These are phyloP conservation scores for Botrytis sinoallii DNA, from an alignment of 2,329 filamentous ascomycete species.

Conservation along the genomic window DNA sequence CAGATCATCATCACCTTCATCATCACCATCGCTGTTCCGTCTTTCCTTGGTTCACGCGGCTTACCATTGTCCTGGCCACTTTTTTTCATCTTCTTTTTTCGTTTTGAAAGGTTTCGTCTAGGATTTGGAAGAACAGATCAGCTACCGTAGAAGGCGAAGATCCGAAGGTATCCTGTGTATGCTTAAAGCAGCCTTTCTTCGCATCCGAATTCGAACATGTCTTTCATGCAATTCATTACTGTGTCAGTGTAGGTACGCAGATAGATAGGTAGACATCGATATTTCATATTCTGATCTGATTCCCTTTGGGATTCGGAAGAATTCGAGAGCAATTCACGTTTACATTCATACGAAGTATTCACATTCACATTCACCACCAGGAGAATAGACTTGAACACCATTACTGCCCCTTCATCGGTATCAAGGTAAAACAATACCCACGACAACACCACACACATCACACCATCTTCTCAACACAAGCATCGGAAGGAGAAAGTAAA, in stretches of 20 bases:
- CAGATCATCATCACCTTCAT: not conserved
- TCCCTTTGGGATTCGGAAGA: not conserved
- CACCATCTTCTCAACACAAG: not conserved
- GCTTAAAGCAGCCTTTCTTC: not conserved
- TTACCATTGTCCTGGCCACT: conserved; percentile 1
- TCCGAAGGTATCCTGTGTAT: not conserved
- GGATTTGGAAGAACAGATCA: not conserved
- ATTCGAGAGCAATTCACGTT: not conserved
- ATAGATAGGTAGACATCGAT: not conserved
- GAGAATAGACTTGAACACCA: not conserved
- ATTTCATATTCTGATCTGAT: not conserved
- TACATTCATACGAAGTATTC: not conserved
- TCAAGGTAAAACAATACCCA: not conserved
- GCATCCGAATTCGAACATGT: not conserved
- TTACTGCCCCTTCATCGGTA: not conserved
- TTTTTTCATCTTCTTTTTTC: not conserved
- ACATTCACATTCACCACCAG: not conserved
- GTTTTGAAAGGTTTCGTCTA: not conserved
- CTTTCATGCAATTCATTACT: not conserved
- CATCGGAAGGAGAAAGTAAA: conserved; percentile 4
- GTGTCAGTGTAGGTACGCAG: not conserved
- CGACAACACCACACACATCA: not conserved
- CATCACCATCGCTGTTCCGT: not conserved
- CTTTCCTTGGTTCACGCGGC: not conserved
- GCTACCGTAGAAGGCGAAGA: not conserved